Percentiles rank a stretch among this genome's conserved stretches.
phyloP scores from a whole-genome alignment of 306 rosid genomes.

The Geum urbanum region DNA sequence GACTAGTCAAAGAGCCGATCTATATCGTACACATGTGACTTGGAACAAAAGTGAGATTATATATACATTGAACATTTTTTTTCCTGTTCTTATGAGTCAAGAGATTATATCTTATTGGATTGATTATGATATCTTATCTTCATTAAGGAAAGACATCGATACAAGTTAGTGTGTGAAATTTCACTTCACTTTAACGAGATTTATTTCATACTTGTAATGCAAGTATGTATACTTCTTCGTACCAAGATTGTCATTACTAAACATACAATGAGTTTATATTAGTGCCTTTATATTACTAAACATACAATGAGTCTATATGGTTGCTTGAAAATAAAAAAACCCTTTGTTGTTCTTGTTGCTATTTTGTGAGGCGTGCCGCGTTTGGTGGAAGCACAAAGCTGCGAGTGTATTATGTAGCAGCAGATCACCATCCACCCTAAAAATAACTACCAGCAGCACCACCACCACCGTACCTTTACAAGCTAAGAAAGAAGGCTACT shows the following conservation, averaged over 20 bases:
- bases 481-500: background rate
- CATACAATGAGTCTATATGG: background rate
- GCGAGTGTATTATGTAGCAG: background rate
- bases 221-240: background rate
- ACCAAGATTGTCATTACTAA: background rate
- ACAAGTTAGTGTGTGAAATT: background rate
- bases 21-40: background rate
- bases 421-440: slow-evolving; percentile 6
- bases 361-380: slow-evolving; percentile 1
- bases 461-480: background rate
- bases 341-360: background rate
- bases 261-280: background rate
- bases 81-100: too few species aligned
- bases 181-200: background rate
- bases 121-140: too few species aligned
- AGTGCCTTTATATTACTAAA: too few species aligned
- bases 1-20: background rate
- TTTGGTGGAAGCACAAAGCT: background rate
- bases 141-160: too few species aligned
- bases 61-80: too few species aligned
- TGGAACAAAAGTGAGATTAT: background rate
- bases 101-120: too few species aligned
- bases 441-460: background rate
- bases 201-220: background rate
- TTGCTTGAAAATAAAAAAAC: background rate